Evolutionary conservation across 2,329 filamentous ascomycete genomes (phyloP), one percentile per base, ranked within the genome.

Genomic region (Geosmithia morbida): DNA sequence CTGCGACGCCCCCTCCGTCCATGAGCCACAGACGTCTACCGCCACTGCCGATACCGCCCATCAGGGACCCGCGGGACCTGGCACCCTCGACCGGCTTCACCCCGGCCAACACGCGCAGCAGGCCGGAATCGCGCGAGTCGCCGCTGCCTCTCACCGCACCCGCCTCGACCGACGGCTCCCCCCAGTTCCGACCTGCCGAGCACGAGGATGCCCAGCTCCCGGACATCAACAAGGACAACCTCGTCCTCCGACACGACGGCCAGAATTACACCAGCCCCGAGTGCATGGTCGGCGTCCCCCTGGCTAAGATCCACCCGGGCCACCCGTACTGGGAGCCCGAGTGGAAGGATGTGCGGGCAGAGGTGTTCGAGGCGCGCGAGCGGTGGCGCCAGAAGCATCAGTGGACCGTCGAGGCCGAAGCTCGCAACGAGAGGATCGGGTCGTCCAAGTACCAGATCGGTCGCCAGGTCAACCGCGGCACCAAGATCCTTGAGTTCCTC

Each of bases 321-420:
- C 69, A 79, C 41, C 68, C 71, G 0, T 78, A 78, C 55, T 79
- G 75, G 75, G 73, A 78, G 14, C 57, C 65, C 0, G 64, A 66
- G 3, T 79, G 75, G 75, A 65, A 66, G 11, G 58, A 68, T 3
- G 59, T 76, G 4, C 66, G 66, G 48, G 56, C 57, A 1, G 51
- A 66, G 7, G 67, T 76, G 7, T 59, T 66, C 42, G 62, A 65
- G 1, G 62, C 68, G 37, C 59, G 75, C 7, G 61, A 67, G 7
- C 65, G 64, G 40, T 77, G 73, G 71, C 62, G 63, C 18, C 63
- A 66, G 33, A 77, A 72, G 57, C 64, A 69, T 19, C 61, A 66
- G 33, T 55, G 60, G 47, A 55, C 67, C 48, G 52, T 64, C 13
- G 59, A 62, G 2, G 59, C 54, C 3, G 58, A 59, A 1, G 55